Evolutionary conservation across 2,329 filamentous ascomycete species (phyloP), one percentile per base, ranked within the genome.

Genomic region (Cyclaneusma minus): DNA sequence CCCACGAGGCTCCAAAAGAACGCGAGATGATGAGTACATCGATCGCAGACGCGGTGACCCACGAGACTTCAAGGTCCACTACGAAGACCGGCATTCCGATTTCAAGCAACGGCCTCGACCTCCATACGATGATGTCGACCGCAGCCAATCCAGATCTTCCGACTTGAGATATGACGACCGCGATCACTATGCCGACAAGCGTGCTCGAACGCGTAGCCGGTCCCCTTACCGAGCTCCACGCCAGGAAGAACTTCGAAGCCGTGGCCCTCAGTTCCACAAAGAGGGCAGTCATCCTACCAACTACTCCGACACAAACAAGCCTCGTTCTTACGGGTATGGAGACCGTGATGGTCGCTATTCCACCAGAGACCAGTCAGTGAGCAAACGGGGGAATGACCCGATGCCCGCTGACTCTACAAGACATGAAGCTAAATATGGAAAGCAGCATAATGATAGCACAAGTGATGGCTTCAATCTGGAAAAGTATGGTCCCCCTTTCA

Each of bases 341-440:
- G 49, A 60, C 45, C 56, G 59, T 43, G 50, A 50, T 43, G 56
- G 52, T 43, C 59, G 56, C 47, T 50, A 58, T 47, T 54, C 48
- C n/a, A n/a, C n/a, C 49, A 58, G 55, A 55, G 62, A 68, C 56
- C 58, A 64, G 54, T 64, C 60, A 61, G 62, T 64, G 62, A 71
- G 64, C 59, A 71, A 68, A 58, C 64, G 64, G 60, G 64, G 60
- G 54, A 58, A 62, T 51, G 58, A 62, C 57, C 60, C 57, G 58
- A 58, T 64, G 54, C 58, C 54, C 58, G 62, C 61, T 62, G 62
- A 55, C 56, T 50, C 56, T 56, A 53, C 56, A 51, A 72, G 58
- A 64, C 49, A 62, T 56, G 58, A 75, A 60, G 62, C 71, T 78
- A 76, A 81, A 72, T 60, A 60, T 58, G 58, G 63, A 51, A 54